A percentile compares a stretch with the other conserved stretches of the same genome.
Evolutionary conservation across 2,329 filamentous ascomycete genomes (phyloP).

Genomic region (Lachnellula arida): DNA sequence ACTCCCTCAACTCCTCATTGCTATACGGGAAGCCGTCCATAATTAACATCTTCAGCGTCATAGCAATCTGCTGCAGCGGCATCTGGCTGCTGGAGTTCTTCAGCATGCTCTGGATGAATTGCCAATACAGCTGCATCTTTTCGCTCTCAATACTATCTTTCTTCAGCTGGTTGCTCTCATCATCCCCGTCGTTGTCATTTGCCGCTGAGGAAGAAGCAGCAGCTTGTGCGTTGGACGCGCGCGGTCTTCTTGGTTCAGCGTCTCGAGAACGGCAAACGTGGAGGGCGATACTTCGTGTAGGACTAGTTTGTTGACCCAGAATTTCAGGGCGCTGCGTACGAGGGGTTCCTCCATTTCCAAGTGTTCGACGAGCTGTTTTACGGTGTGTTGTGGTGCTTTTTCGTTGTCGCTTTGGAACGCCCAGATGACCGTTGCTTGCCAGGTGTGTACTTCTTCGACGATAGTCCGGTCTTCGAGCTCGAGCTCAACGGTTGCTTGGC

Average conservation of each 20-base stretch:
- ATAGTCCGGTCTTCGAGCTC: constrained; percentile 78
- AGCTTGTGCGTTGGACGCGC: constrained; percentile 28
- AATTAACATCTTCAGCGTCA: constrained; percentile 94
- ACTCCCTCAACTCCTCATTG: constrained; percentile 79
- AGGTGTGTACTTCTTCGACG: constrained; percentile 68
- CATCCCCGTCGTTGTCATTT: constrained; percentile 18
- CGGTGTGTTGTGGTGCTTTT: constrained; percentile 34
- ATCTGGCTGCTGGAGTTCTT: constrained; percentile 81
- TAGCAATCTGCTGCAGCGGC: constrained; percentile 74
- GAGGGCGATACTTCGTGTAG: constrained; percentile 52
- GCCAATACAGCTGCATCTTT: constrained; percentile 71
- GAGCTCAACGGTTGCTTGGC: constrained; percentile 74
- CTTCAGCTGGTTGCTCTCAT: constrained; percentile 27
- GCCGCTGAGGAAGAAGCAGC: constrained; percentile 14
- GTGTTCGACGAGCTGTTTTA: constrained; percentile 47
- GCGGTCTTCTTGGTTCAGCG: constrained; percentile 42
- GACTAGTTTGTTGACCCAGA: constrained; percentile 67
- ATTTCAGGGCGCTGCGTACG: constrained; percentile 60
- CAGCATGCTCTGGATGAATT: constrained; percentile 92
- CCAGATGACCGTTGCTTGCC: constrained; percentile 83
- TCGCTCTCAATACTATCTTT: constrained; percentile 59
- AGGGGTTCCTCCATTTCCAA: constrained; percentile 73
- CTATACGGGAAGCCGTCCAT: constrained; percentile 85
- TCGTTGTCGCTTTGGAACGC: constrained; percentile 58
- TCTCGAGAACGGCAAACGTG: constrained; percentile 65